A percentile compares a stretch with the other conserved stretches of the same genome.
These are phyloP conservation scores for Aspergillaceae sp. DNA, from an alignment of 2,329 filamentous ascomycete species.

Conservation along the genomic window DNA sequence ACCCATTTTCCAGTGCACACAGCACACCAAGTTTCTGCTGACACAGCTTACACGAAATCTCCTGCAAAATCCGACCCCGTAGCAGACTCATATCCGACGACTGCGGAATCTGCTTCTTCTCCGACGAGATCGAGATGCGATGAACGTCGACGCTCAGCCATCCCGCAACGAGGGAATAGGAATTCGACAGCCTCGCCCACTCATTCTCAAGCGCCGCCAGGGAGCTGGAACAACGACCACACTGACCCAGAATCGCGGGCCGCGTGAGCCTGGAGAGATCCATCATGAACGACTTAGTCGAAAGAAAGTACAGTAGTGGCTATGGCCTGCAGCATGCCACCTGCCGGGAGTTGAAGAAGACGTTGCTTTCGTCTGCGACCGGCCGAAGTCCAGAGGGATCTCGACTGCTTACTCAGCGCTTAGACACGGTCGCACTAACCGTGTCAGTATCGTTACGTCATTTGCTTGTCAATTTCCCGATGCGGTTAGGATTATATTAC, in stretches of 20 bases:
- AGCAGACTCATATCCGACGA: slow-evolving; percentile 27
- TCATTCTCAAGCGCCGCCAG: slow-evolving; percentile 34
- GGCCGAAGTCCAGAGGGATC: slow-evolving; percentile 15
- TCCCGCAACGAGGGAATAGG: slow-evolving; percentile 27
- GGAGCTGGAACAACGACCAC: slow-evolving; percentile 32
- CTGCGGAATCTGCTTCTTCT: slow-evolving; percentile 29
- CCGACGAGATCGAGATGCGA: slow-evolving; percentile 28
- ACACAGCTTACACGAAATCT: slow-evolving; percentile 30
- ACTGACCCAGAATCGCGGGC: slow-evolving; percentile 32
- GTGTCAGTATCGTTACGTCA: not conserved
- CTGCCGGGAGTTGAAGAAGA: slow-evolving; percentile 3
- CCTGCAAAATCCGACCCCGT: slow-evolving; percentile 28
- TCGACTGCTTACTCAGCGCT: slow-evolving; percentile 23
- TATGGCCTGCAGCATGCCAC: slow-evolving; percentile 3
- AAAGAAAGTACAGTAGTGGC: not conserved
- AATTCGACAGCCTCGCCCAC: slow-evolving; percentile 32
- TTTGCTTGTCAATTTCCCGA: slow-evolving; percentile 2
- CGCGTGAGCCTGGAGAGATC: slow-evolving; percentile 28
- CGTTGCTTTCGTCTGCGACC: slow-evolving; percentile 5
- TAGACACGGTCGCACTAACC: slow-evolving; percentile 7
- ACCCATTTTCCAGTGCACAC: slow-evolving; percentile 29
- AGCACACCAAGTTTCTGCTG: slow-evolving; percentile 31
- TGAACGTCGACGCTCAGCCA: slow-evolving; percentile 33
- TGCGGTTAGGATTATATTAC: not conserved
- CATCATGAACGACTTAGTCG: slow-evolving; percentile 14